Evolutionary conservation across 2,329 filamentous ascomycete genomes (phyloP).

Genomic region (Mycosphaerella arachidis): DNA sequence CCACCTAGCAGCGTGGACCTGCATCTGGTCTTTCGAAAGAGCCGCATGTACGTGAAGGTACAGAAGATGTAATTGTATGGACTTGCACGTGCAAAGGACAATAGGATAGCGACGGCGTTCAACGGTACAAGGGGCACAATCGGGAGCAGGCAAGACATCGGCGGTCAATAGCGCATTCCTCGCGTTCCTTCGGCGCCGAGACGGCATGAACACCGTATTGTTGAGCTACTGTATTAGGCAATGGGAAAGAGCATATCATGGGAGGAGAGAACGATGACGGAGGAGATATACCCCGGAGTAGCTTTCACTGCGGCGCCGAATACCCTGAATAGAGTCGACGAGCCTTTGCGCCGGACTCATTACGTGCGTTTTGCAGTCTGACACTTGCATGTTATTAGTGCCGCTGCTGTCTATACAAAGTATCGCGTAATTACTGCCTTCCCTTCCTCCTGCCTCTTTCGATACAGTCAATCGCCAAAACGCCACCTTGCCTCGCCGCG

Average conservation of each 20-base stretch:
- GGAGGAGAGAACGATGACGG: not conserved
- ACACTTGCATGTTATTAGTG: slow-evolving; percentile 4
- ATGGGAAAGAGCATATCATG: not conserved
- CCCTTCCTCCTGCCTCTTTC: not conserved
- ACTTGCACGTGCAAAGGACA: slow-evolving; percentile 3
- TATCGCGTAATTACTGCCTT: not conserved
- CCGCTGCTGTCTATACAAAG: not conserved
- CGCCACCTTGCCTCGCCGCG: not conserved
- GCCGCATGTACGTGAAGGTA: not conserved
- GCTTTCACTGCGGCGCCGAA: not conserved
- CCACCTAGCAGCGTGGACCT: not conserved
- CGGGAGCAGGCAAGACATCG: slow-evolving; percentile 5
- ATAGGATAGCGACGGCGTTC: slow-evolving; percentile 10
- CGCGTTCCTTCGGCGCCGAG: not conserved
- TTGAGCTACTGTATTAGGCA: not conserved
- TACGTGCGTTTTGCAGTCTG: slow-evolving; percentile 2
- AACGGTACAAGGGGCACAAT: not conserved
- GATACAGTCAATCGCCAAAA: not conserved
- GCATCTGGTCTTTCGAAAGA: not conserved
- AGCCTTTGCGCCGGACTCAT: not conserved
- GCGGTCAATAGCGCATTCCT: not conserved
- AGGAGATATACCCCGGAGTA: slow-evolving; percentile 10
- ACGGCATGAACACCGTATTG: not conserved
- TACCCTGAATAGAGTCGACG: not conserved
- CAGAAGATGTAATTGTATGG: not conserved